Evolutionary conservation across 345 rosid genomes (phyloP), one percentile per base, ranked within the genome.

Genomic region (Clarkia xantiana): DNA sequence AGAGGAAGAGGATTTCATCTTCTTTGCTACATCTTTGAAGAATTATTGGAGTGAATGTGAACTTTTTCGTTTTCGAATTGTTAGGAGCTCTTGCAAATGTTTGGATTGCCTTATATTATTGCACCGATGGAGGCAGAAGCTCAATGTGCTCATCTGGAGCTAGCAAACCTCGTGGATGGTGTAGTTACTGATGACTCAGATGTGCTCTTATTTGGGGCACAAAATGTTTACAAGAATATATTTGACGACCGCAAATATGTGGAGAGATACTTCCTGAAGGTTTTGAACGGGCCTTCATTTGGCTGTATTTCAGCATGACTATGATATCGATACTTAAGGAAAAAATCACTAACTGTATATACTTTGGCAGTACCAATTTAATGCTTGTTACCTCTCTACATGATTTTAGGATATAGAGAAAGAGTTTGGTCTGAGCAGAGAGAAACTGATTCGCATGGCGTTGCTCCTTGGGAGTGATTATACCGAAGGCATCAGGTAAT

Each of bases 121-220:
- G 94, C 98, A 57, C 96, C 96, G 58, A 86, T 84, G 96, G 98
- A 91, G 71, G 98, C 94, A 52, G 98, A 91, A 69, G 98, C 98
- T 57, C 94, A 86, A 58, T 91, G 96, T 73, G 94, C 96, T 60
- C 76, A 64, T 56, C 72, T 91, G 89, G 98, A 91, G 69, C 73
- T 76, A 41, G 73, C 67, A 54, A 74, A 81, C 78, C 75, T 84
- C 67, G 89, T 91, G 44, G 98, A 91, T 69, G 98, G 98, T 56
- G 84, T 79, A 63, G 85, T 91, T 63, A 86, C 96, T 51, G 98
- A 91, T 65, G 98, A 91, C 67, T 80, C 94, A 54, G 96, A 91
- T 71, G 96, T 84, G 36, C 78, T 91, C 66, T 71, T 91, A 61
- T 91, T 91, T 76, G 96, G 98, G 45, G 79, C 85, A 55, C 72